Evolutionary conservation across 805 yeast species (phyloP).

Genomic region (Tetrapisispora nanseiensis): DNA sequence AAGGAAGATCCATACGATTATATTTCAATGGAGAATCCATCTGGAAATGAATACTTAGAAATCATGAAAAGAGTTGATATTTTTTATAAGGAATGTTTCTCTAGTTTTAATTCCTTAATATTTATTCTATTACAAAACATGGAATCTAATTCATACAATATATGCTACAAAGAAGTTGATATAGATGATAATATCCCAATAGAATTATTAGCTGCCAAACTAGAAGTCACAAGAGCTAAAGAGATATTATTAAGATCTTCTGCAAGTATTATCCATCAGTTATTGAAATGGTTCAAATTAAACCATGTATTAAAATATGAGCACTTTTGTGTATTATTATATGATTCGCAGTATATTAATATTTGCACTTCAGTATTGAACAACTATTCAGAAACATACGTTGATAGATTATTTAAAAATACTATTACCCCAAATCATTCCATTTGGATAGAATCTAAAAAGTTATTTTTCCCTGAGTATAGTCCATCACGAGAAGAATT

Average conservation of each 20-base stretch:
- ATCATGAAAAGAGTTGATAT: constrained; percentile 46
- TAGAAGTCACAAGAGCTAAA: constrained; percentile 50
- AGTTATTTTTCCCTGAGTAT: too few species aligned
- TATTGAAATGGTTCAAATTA: constrained; percentile 69
- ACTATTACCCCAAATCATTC: constrained; percentile 12
- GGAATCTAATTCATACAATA: constrained; percentile 37
- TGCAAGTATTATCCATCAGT: constrained; percentile 39
- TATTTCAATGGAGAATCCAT: constrained; percentile 4
- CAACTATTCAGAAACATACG: constrained; percentile 21
- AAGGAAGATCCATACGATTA: constrained; percentile 27
- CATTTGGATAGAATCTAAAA: constrained; percentile 25
- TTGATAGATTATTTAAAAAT: constrained; percentile 26
- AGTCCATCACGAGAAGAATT: too few species aligned
- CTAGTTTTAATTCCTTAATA: constrained; percentile 52
- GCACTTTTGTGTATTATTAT: constrained; percentile 57
- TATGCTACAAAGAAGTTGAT: constrained; percentile 14
- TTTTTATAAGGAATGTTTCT: constrained; percentile 45
- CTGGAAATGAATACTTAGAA: constrained; percentile 21
- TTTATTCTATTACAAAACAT: constrained; percentile 55
- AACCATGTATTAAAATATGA: constrained; percentile 75
- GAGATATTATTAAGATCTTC: constrained; percentile 54
- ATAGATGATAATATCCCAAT: constrained; percentile 6
- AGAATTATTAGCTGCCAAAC: constrained; percentile 20
- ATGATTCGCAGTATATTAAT: constrained; percentile 54
- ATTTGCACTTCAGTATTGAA: constrained; percentile 19